phyloP scores from a whole-genome alignment of 768 basidiomycete species.

The Crucibulum laeve region DNA sequence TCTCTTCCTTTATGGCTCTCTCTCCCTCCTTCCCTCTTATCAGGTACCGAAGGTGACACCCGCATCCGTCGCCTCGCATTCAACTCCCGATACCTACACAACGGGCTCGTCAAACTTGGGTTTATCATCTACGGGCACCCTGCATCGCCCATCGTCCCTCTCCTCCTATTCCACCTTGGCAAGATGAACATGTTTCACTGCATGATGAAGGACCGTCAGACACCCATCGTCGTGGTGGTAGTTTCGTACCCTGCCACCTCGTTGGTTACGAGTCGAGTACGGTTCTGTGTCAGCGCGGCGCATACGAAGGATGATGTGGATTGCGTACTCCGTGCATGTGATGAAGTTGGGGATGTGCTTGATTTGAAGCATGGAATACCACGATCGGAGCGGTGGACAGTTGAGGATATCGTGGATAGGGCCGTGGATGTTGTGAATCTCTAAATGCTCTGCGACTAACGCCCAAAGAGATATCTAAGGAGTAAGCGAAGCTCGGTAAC shows the following conservation, averaged over 20 bases:
- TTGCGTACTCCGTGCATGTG: conserved; percentile 75
- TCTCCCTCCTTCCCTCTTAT: conserved; percentile 66
- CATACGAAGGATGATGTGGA: conserved; percentile 99
- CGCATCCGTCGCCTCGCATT: conserved; percentile 89
- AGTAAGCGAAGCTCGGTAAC: too few relatives aligned
- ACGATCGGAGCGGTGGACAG: conserved; percentile 62
- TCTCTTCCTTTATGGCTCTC: conserved; percentile 75
- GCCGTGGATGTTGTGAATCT: conserved; percentile 72
- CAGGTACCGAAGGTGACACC: conserved; percentile 79
- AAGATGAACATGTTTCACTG: conserved; percentile 92
- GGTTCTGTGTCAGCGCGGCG: conserved; percentile 91
- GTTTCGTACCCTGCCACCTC: conserved; percentile 91
- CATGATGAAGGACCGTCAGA: conserved; percentile 78
- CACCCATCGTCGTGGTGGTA: conserved; percentile 84
- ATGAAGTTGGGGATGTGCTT: conserved; percentile 86
- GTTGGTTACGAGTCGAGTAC: conserved; percentile 79
- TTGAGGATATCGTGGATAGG: conserved; percentile 67
- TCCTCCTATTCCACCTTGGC: conserved; percentile 88
- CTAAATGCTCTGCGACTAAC: too few relatives aligned
- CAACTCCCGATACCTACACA: conserved; percentile 90
- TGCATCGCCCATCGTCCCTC: conserved; percentile 89
- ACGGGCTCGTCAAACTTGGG: conserved; percentile 82
- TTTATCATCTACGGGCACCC: conserved; percentile 96
- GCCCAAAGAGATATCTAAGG: too few relatives aligned
- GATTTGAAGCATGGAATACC: conserved; percentile 79